phyloP scores from a whole-genome alignment of 1,284 basidiomycete species.

The Microbotryum violaceum region DNA sequence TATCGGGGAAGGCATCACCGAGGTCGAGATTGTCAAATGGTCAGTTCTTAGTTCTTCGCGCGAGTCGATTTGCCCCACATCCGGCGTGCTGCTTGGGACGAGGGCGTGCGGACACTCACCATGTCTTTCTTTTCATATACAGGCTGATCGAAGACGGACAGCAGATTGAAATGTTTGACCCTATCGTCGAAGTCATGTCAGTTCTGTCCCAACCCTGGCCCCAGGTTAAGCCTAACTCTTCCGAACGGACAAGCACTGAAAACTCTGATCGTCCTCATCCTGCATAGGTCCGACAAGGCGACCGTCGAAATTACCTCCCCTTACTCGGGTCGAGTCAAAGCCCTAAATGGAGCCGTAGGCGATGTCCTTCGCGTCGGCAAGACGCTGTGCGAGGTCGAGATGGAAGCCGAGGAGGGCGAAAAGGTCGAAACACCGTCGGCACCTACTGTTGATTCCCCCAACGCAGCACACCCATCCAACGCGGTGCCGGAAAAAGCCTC shows the following conservation, averaged over 20 bases:
- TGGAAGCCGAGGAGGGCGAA: conserved; percentile 52
- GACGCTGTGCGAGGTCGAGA: conserved; percentile 73
- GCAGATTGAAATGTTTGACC: conserved; percentile 68
- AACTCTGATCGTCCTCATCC: neutral
- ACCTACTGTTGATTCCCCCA: conserved; percentile 14
- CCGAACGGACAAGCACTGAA: neutral
- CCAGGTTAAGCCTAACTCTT: neutral
- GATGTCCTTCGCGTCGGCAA: conserved; percentile 79
- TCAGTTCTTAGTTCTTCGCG: conserved; percentile 42
- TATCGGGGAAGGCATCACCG: conserved; percentile 80
- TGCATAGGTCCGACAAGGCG: conserved; percentile 66
- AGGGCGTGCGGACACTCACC: conserved; percentile 3
- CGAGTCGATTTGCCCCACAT: neutral
- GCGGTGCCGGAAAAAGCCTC: conserved; percentile 20
- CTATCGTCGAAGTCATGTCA: conserved; percentile 68
- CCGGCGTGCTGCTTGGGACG: neutral
- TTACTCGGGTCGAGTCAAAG: conserved; percentile 66
- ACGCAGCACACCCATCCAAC: conserved; percentile 2
- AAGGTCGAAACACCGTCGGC: conserved; percentile 22
- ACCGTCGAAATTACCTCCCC: conserved; percentile 90
- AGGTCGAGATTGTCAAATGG: conserved; percentile 86
- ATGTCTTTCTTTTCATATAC: neutral
- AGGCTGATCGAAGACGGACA: conserved; percentile 49
- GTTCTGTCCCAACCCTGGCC: neutral
- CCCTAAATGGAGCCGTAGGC: conserved; percentile 69